Evolutionary conservation across 768 basidiomycete genomes (phyloP), one percentile per base, ranked within the genome.

Genomic region (Cystofilobasidium capitatum): DNA sequence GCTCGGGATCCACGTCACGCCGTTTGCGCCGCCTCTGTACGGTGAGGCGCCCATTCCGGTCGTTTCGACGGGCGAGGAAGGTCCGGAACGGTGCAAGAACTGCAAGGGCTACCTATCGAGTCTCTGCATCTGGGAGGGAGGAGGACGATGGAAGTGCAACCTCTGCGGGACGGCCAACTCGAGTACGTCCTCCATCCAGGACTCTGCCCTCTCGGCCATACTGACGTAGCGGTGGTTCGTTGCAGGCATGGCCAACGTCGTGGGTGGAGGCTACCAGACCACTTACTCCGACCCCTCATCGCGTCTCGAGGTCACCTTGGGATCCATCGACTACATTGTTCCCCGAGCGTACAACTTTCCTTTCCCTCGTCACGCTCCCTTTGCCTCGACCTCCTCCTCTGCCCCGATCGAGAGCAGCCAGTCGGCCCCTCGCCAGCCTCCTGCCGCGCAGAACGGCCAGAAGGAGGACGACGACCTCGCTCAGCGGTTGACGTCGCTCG

Each of bases 51-150:
- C 85, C 0, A 78, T 97, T 16, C 90, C 91, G 0, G 71, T 89
- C 7, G 84, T 97, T 5, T 84, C 88, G 64, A 83, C 84, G 37
- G 75, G 73, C n/a, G 86, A 86, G 7, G 80, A 81, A 1, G 92
- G 91, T 16, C 96, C 94, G 16, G 83, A 88, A 29, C 82, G 96
- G 37, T 99, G 96, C 73, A 83, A 81, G 54, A 80, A 83, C 39
- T 99, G 96, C 76, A 82, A 89, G 71, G 89, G 82, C 0, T 99
- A 98, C 76, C 81, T 99, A 72, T 98, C 97, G 74, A 88, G 92
- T 0, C 98, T 91, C 91, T 91, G 87, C 76, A 79, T 79, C 31
- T 99, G 90, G 85, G 82, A 87, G 12, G 88, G 88, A 3, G 96
- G 96, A 7, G 81, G 82, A 67, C 84, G 81, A 71, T 99, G 93